A percentile compares a stretch with the other conserved stretches of the same genome.
Conservation (phyloP, 108 stramenopile species). For the Discostella stelligeroides region DNA sequence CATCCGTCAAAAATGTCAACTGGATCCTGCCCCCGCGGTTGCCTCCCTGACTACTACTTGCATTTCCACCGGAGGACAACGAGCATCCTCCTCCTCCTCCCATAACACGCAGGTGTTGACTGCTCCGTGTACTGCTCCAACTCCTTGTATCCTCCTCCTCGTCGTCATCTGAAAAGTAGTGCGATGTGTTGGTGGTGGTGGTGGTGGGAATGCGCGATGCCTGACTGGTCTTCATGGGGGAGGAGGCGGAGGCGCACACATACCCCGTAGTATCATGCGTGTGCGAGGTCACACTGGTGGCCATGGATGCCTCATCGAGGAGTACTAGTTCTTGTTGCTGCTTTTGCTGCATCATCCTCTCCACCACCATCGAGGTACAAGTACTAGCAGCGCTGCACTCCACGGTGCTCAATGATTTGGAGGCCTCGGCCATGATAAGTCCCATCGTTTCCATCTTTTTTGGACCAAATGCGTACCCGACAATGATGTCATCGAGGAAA, state of each 20-base stretch:
- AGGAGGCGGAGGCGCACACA: no score
- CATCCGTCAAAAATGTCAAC: constrained; percentile 41
- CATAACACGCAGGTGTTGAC: constrained; percentile 5
- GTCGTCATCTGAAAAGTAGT: constrained; percentile 40
- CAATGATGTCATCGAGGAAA: constrained; percentile 61
- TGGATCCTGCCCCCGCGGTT: constrained; percentile 23
- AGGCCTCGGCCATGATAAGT: constrained; percentile 84
- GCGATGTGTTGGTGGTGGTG: neutral
- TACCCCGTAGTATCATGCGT: no score
- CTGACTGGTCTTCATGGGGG: neutral
- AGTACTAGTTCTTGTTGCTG: neutral
- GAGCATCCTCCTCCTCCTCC: neutral
- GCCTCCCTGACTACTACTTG: no score
- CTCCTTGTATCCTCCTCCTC: constrained; percentile 45
- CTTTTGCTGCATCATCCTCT: neutral
- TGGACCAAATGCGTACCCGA: constrained; percentile 85
- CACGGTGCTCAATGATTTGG: constrained; percentile 51
- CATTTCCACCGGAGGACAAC: no score
- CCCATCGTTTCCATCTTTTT: constrained; percentile 93
- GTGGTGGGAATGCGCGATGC: no score
- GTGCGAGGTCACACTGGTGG: constrained; percentile 8
- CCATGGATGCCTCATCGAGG: constrained; percentile 37
- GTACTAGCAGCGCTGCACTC: constrained; percentile 19
- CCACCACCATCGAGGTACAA: neutral
- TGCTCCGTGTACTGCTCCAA: constrained; percentile 38